Percentiles rank a stretch among this genome's conserved stretches.
Evolutionary conservation across 2,329 filamentous ascomycete genomes (phyloP).

Genomic region (Neoscytalidium dimidiatum): DNA sequence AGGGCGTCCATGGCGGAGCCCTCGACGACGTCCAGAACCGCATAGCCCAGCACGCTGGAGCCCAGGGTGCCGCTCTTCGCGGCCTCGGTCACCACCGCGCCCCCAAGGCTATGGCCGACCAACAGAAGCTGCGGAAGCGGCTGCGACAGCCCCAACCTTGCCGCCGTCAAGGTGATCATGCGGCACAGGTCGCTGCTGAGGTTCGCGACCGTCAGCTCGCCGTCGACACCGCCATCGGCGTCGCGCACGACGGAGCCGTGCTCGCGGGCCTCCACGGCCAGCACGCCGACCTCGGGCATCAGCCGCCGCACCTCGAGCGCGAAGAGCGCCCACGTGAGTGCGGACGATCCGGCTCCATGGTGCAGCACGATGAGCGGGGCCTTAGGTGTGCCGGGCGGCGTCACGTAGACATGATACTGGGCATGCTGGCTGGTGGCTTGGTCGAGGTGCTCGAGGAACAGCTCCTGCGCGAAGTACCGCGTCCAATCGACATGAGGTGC

Average conservation of each 20-base stretch:
- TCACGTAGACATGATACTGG: conserved; percentile 84
- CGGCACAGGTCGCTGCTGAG: conserved; percentile 72
- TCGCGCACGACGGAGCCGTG: conserved; percentile 69
- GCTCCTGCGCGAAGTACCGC: conserved; percentile 85
- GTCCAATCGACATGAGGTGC: conserved; percentile 78
- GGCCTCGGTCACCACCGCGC: conserved; percentile 84
- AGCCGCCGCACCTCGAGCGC: conserved; percentile 74
- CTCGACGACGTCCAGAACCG: conserved; percentile 92
- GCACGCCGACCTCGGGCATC: conserved; percentile 77
- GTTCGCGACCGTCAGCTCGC: conserved; percentile 72
- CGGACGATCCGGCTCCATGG: conserved; percentile 92
- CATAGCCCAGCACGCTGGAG: conserved; percentile 74
- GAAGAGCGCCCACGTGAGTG: conserved; percentile 85
- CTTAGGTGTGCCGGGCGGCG: conserved; percentile 65
- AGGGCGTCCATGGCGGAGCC: conserved; percentile 92
- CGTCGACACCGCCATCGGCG: conserved; percentile 37
- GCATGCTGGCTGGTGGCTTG: conserved; percentile 45
- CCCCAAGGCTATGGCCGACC: conserved; percentile 89
- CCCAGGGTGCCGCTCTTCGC: conserved; percentile 70
- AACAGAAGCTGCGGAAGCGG: conserved; percentile 73
- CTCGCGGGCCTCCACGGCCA: conserved; percentile 82
- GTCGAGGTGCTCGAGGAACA: conserved; percentile 64
- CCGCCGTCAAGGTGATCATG: conserved; percentile 68
- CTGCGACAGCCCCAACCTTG: conserved; percentile 69
- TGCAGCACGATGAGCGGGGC: conserved; percentile 90